A percentile compares a stretch with the other conserved stretches of the same genome.
Evolutionary conservation across 164 flowering plant genomes (phyloP).

Genomic region (Dillenia suffruticosa): DNA sequence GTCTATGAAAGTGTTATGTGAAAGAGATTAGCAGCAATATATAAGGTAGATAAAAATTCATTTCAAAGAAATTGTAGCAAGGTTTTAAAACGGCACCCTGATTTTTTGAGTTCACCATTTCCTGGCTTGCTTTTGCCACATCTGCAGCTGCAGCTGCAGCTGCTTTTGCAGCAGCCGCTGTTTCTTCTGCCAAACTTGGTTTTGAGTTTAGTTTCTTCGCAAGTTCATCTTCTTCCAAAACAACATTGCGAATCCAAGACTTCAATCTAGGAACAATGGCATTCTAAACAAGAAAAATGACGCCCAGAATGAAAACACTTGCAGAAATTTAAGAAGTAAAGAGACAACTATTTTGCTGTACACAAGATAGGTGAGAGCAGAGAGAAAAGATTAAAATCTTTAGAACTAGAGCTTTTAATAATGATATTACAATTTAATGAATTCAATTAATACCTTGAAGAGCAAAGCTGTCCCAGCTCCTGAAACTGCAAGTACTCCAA

Average conservation of each 20-base stretch:
- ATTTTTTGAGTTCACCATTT: conserved; percentile 60
- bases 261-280: conserved; percentile 73
- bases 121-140: conserved; percentile 87
- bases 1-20: too few species aligned
- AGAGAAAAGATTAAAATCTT: too few species aligned
- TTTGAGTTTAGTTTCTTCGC: conserved; percentile 31
- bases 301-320: neutral
- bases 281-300: conserved; percentile 42
- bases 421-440: neutral
- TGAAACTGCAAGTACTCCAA: conserved; percentile 79
- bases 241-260: conserved; percentile 90
- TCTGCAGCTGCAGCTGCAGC: conserved; percentile 92
- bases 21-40: neutral
- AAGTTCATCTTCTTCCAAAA: conserved; percentile 47
- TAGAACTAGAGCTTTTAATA: too few species aligned
- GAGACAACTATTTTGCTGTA: too few species aligned
- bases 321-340: too few species aligned
- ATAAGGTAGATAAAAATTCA: neutral
- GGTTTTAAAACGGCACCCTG: conserved; percentile 46
- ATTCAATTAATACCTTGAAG: conserved; percentile 54
- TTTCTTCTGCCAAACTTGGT: conserved; percentile 78
- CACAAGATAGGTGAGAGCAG: too few species aligned
- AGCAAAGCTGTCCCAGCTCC: conserved; percentile 88
- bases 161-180: conserved; percentile 88
- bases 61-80: neutral